A percentile compares a stretch with the other conserved stretches of the same genome.
These are phyloP conservation scores for Fusarium luffae DNA, from an alignment of 2,329 filamentous ascomycete species.

Conservation along the genomic window DNA sequence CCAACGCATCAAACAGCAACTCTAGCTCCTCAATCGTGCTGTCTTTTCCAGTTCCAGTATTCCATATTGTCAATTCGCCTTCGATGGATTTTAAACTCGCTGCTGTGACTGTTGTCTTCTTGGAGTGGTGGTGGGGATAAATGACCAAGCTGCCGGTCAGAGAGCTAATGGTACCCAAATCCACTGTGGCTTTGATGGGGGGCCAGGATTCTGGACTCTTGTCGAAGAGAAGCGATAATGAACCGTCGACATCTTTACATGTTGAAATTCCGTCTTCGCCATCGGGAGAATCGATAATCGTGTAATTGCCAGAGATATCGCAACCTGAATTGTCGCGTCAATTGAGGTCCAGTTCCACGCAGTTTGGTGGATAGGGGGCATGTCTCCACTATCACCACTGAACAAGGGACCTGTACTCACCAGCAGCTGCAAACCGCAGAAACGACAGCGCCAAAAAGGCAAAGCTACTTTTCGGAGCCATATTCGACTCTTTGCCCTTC, in stretches of 20 bases:
- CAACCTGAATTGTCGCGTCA: constrained; percentile 35
- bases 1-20: constrained; percentile 35
- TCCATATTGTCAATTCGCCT: constrained; percentile 42
- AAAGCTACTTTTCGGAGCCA: constrained; percentile 42
- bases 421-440: constrained; percentile 39
- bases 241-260: constrained; percentile 44
- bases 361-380: background rate
- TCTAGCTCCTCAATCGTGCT: constrained; percentile 32
- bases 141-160: constrained; percentile 43
- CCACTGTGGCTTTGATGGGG: constrained; percentile 38
- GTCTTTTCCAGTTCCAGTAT: constrained; percentile 32
- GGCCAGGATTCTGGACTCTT: constrained; percentile 41
- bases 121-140: constrained; percentile 40
- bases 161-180: constrained; percentile 39
- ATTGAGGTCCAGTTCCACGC: background rate
- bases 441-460: constrained; percentile 42
- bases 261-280: constrained; percentile 36
- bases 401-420: constrained; percentile 21
- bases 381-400: background rate
- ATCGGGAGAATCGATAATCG: constrained; percentile 41
- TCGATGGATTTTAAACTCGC: constrained; percentile 38
- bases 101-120: constrained; percentile 41
- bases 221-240: constrained; percentile 44
- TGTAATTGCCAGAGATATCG: constrained; percentile 44
- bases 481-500: constrained; percentile 36